These are phyloP conservation scores for Rhododendron kiyosumense DNA, from an alignment of 148 eudicot species.

Conservation along the genomic window DNA sequence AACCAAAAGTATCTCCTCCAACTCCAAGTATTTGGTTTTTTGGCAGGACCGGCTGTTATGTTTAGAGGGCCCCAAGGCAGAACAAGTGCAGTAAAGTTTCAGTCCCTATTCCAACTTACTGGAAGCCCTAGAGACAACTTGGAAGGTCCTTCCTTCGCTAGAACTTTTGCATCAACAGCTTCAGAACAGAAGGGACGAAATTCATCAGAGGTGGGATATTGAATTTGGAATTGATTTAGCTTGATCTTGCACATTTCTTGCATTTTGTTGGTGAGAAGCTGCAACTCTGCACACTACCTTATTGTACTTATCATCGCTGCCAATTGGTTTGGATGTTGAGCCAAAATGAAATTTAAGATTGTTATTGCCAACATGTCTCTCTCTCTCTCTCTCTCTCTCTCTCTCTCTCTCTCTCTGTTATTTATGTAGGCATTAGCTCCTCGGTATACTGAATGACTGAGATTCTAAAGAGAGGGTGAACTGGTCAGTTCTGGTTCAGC, in stretches of 20 bases:
- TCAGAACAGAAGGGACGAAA: slow-evolving; percentile 13
- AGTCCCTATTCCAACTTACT: slow-evolving; percentile 18
- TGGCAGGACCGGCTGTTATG: slow-evolving; percentile 16
- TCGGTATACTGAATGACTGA: not conserved
- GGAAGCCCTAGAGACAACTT: not conserved
- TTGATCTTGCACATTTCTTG: not conserved
- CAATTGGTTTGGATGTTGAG: not conserved
- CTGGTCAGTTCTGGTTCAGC: not conserved
- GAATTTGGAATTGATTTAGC: not conserved
- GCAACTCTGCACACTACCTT: not conserved
- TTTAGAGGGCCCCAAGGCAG: slow-evolving; percentile 6
- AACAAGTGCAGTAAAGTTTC: not conserved
- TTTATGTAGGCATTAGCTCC: not conserved
- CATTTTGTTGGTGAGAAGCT: not conserved
- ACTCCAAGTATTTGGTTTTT: not conserved
- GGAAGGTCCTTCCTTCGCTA: slow-evolving; percentile 12
- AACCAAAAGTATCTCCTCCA: not conserved
- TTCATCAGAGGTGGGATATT: slow-evolving; percentile 21
- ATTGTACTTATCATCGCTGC: not conserved
- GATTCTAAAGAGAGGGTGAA: not conserved
- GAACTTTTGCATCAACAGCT: slow-evolving; percentile 29
- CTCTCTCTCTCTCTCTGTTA: not conserved
- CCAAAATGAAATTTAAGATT: not conserved
- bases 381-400: not conserved
- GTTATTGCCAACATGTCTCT: not conserved